Evolutionary conservation across 2,329 filamentous ascomycete species (phyloP).

Genomic region (Aaosphaeria arxii): DNA sequence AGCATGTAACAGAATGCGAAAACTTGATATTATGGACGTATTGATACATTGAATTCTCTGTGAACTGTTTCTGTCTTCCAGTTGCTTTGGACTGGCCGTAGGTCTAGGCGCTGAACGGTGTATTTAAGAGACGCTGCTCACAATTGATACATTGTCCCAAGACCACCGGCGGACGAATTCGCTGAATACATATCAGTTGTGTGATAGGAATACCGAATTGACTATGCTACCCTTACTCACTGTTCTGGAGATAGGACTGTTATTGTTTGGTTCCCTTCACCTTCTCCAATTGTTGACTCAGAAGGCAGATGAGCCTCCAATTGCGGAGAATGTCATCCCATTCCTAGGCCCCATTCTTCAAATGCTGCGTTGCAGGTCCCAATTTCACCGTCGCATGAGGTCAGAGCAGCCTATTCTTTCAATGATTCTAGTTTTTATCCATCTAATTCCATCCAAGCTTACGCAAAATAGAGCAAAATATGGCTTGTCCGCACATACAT

Average conservation of each 20-base stretch:
- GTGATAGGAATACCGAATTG: neutral
- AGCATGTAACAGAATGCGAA: too few relatives aligned
- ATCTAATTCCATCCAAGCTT: neutral
- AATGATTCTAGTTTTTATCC: too few relatives aligned
- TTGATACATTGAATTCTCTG: too few relatives aligned
- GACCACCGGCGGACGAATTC: too few relatives aligned
- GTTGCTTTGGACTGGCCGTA: too few relatives aligned
- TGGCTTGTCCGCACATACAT: slow-evolving; percentile 34
- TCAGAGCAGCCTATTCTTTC: neutral
- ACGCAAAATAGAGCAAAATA: slow-evolving; percentile 4
- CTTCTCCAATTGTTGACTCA: slow-evolving; percentile 4
- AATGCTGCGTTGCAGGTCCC: slow-evolving; percentile 2
- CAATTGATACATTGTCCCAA: too few relatives aligned
- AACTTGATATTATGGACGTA: too few relatives aligned
- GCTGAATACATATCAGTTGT: neutral
- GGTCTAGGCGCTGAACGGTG: too few relatives aligned
- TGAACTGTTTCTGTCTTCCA: too few relatives aligned
- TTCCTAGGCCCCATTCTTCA: slow-evolving; percentile 3
- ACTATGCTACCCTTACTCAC: neutral
- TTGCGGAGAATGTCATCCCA: slow-evolving; percentile 1
- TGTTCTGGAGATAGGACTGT: slow-evolving; percentile 1
- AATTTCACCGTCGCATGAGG: slow-evolving; percentile 3
- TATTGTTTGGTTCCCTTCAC: neutral
- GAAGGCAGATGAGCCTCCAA: slow-evolving; percentile 4
- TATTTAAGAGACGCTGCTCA: too few relatives aligned